Conservation (phyloP, 225 moss, liverwort and hornwort genomes). For the Neckera pumila region DNA sequence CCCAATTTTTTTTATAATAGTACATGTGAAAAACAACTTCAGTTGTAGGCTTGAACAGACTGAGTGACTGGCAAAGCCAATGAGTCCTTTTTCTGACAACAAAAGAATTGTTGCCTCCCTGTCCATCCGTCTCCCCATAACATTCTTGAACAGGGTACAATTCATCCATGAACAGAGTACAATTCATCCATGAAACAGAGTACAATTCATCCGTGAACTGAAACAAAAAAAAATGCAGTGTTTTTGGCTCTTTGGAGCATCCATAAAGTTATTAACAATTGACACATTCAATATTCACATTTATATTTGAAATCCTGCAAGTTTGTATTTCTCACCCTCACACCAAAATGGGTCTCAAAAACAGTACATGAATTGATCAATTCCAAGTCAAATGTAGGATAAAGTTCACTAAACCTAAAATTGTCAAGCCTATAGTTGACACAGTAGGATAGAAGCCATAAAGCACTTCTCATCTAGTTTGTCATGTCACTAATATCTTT, state of each 20-base stretch:
- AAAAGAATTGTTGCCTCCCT: neutral
- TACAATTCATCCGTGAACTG: neutral
- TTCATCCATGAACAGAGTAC: neutral
- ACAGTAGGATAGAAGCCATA: too few species aligned
- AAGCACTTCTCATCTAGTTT: neutral
- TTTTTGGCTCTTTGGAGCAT: neutral
- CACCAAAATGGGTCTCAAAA: neutral
- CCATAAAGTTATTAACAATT: too few species aligned
- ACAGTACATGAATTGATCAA: neutral
- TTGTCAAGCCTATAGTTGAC: fast-evolving
- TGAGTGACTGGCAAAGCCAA: neutral
- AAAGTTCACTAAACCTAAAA: neutral
- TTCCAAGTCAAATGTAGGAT: neutral
- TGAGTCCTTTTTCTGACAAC: neutral
- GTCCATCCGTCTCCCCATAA: neutral
- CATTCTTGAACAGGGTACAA: neutral
- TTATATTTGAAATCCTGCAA: neutral
- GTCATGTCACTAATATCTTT: fast-evolving
- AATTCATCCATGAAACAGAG: neutral
- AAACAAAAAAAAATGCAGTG: too few species aligned
- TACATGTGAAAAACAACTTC: neutral
- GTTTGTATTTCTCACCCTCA: neutral
- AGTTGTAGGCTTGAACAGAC: neutral
- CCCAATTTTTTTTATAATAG: neutral
- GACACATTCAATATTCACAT: neutral